Conservation (phyloP, 2,329 filamentous ascomycete genomes). For the Fusarium goolgardi region DNA sequence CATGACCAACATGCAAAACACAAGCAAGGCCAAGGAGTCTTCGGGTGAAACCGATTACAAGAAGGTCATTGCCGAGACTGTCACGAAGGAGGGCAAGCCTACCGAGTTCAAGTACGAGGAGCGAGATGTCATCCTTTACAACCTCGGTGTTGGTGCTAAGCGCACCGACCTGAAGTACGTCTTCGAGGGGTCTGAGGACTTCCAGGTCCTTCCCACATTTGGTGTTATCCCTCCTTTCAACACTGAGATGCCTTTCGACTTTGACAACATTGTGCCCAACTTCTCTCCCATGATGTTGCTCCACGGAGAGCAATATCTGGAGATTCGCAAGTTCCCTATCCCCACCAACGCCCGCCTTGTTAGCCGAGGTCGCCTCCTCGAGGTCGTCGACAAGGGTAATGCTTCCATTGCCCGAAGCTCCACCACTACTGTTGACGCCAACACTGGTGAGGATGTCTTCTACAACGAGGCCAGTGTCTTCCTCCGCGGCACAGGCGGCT, state of each 20-base stretch:
- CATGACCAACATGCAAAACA: slow-evolving; percentile 87
- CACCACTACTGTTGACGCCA: slow-evolving; percentile 84
- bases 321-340: slow-evolving; percentile 91
- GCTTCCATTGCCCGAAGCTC: slow-evolving; percentile 86
- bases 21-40: slow-evolving; percentile 60
- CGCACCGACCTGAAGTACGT: slow-evolving; percentile 87
- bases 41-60: slow-evolving; percentile 72
- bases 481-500: slow-evolving; percentile 89
- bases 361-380: slow-evolving; percentile 83
- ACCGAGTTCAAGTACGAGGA: slow-evolving; percentile 87
- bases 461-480: slow-evolving; percentile 98
- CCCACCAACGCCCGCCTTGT: slow-evolving; percentile 83
- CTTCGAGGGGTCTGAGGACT: slow-evolving; percentile 90
- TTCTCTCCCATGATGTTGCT: slow-evolving; percentile 99
- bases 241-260: slow-evolving; percentile 80
- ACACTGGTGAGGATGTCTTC: slow-evolving; percentile 89
- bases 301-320: slow-evolving; percentile 98
- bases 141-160: slow-evolving; percentile 93
- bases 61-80: slow-evolving; percentile 78
- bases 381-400: slow-evolving; percentile 95
- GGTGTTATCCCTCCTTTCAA: slow-evolving; percentile 96
- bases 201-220: slow-evolving; percentile 94
- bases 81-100: slow-evolving; percentile 75
- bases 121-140: slow-evolving; percentile 93
- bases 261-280: slow-evolving; percentile 89